Conservation (phyloP, 179 eudicot genomes). For the Beta corolliflora region DNA sequence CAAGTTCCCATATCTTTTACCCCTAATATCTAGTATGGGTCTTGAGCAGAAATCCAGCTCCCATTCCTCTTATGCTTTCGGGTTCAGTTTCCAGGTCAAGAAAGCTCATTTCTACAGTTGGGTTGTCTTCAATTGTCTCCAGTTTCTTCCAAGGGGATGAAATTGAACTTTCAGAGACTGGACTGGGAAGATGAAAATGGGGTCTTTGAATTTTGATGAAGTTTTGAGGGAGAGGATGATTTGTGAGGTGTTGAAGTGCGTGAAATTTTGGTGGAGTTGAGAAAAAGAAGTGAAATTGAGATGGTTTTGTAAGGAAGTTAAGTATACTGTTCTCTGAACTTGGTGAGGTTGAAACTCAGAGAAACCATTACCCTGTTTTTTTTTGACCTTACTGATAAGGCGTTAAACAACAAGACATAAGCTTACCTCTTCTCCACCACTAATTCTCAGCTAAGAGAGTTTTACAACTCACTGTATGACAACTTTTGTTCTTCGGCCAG, state of each 20-base stretch:
- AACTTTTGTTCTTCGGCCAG: no score
- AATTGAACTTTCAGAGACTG: conserved; percentile 64
- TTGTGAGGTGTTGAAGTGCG: conserved; percentile 19
- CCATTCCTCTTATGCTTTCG: conserved; percentile 70
- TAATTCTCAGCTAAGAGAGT: neutral
- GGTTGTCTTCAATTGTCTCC: conserved; percentile 65
- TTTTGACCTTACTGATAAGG: conserved; percentile 26
- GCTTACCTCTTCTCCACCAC: neutral
- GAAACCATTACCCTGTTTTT: conserved; percentile 60
- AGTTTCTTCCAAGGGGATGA: conserved; percentile 46
- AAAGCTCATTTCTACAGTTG: conserved; percentile 73
- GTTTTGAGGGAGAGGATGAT: conserved; percentile 5
- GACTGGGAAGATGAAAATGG: conserved; percentile 29
- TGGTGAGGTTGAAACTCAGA: conserved; percentile 63
- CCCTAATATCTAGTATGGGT: conserved; percentile 91
- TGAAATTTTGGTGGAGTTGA: conserved; percentile 43
- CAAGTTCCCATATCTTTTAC: conserved; percentile 95
- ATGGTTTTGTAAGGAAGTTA: conserved; percentile 44
- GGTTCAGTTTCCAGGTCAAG: conserved; percentile 79
- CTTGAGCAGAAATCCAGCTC: conserved; percentile 94
- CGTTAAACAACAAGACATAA: no score
- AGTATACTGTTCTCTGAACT: conserved; percentile 48
- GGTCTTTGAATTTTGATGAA: conserved; percentile 16
- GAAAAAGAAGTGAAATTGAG: conserved; percentile 41
- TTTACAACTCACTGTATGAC: no score